Base-by-base conservation (phyloP, 2,329 filamentous ascomycete species). In the Colletotrichum higginsianum region DNA sequence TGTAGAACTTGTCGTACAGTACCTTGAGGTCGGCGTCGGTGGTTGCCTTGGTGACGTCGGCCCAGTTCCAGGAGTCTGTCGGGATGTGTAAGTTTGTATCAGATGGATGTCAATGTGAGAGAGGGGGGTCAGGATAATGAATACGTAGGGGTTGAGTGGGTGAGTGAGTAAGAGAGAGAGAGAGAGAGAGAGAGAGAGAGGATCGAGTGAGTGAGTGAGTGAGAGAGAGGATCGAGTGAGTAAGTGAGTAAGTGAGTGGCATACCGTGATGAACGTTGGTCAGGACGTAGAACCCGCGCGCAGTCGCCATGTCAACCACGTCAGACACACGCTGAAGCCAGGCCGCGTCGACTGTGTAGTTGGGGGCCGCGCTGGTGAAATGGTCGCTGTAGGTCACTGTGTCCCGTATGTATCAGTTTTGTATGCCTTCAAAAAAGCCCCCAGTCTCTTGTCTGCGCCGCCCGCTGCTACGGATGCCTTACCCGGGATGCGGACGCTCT, bases 321-420 rank as follows among this genome's bases (percentile, higher is more conserved):
- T 88, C 85, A 1, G 85, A 86, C 1, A 91, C 88, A 13, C 89
- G 83, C 67, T 89, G 82, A 53, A 91, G 82, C 88, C 88, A 91
- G 0, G 79, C 79, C 0, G 84, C 76, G 72, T 90, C 84, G 23
- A 91, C 84, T 2, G 81, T 86, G 84, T 86, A 91, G 61, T 84
- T 83, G 0, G 88, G 88, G 0, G 86, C 84, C 4, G 80, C 78
- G 5, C 81, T 81, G 3, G 81, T 82, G 75, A 88, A 90, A 73
- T 91, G 89, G 73, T 90, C 84, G 2, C 86, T 83, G 81, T 87
- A 91, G 3, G 89, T 90, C 1, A 90, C 87, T 85, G 55, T 66
- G n/a, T 56, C 52, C 26, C 9, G 66, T 69, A 30, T 30, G 30
- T 30, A 1, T 30, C n/a, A 15, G 15, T 44, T 18, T 58, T 30